A percentile compares a stretch with the other conserved stretches of the same genome.
Conservation (phyloP, 2,329 filamentous ascomycete species). For the Epichloe festucae region DNA sequence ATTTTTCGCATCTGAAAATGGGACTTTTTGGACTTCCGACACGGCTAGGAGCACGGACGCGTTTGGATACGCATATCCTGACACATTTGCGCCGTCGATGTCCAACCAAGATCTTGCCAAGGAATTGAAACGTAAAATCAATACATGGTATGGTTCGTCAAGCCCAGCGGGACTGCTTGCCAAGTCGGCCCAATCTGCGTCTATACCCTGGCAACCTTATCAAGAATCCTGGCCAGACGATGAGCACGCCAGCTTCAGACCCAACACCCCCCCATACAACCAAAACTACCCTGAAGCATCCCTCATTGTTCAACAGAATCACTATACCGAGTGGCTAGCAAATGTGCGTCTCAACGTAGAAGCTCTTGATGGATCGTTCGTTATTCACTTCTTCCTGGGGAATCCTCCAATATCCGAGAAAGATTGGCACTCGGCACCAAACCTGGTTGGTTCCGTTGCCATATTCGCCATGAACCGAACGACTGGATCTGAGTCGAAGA, state of each 20-base stretch:
- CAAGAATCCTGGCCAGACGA: background rate
- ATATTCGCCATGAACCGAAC: conserved; percentile 34
- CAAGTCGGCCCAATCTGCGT: background rate
- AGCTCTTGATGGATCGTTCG: conserved; percentile 46
- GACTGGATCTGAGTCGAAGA: conserved; percentile 20
- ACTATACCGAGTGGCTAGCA: conserved; percentile 53
- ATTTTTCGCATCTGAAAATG: conserved; percentile 45
- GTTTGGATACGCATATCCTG: conserved; percentile 66
- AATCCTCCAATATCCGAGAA: conserved; percentile 28
- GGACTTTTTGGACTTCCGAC: conserved; percentile 59
- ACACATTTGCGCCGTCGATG: conserved; percentile 28
- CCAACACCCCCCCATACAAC: conserved; percentile 17
- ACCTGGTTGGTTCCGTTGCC: conserved; percentile 49
- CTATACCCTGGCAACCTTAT: background rate
- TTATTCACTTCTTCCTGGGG: conserved; percentile 56
- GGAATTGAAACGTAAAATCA: conserved; percentile 34
- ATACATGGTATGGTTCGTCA: conserved; percentile 28
- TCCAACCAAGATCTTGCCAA: conserved; percentile 16
- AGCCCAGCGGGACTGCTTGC: conserved; percentile 15
- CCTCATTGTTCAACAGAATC: conserved; percentile 23
- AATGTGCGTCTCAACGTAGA: conserved; percentile 51
- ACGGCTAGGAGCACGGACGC: conserved; percentile 42
- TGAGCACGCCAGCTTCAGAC: conserved; percentile 2
- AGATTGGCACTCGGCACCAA: conserved; percentile 38
- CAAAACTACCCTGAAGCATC: conserved; percentile 12